Evolutionary conservation across 108 stramenopile genomes (phyloP), one percentile per base, ranked within the genome.

Genomic region (Nitzschia sp.): DNA sequence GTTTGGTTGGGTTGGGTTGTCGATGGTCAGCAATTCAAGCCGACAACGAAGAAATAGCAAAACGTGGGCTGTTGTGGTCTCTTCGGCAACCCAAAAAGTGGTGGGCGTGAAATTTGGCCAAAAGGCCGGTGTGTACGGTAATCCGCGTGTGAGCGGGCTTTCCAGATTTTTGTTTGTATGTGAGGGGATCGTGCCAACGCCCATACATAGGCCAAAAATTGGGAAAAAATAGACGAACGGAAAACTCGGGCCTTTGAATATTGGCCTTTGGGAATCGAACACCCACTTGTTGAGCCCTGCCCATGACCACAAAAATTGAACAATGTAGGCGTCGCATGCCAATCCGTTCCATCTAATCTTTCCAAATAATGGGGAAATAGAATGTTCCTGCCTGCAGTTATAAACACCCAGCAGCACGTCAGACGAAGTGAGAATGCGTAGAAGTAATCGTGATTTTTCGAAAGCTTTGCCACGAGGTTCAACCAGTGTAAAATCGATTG

Each of bases 81-180:
- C 46, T 3, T 15, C n/a, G 46, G 17, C 14, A 48, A 48, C 46
- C 9, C 46, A 48, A 48, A 48, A 48, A 48, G 46, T 48, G 46
- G 46, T 15, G 17, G 46, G 46, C 14, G 46, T 48, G 46, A 48
- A 48, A 48, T 48, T 48, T 48, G 46, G 46, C 46, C 14, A 48
- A 48, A 17, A 15, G 46, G 2, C n/a, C n/a, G 46, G 17, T 48
- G 14, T 48, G 14, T 48, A 15, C 29, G 29, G 29, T 48, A 17
- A 1, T 54, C 1, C 15, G 53, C 21, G 19, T 21, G 11, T 54
- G 53, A 19, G 53, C 24, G 53, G 53, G 24, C 53, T 25, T 21
- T 25, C 20, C 24, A 25, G 24, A 25, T 54, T 54, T 54, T 25
- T 54, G 22, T 25, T 20, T 54, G 22, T 12, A 19, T 25, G 12